Conservation (phyloP, 768 basidiomycete species). For the Leccinum longicurvipes region DNA sequence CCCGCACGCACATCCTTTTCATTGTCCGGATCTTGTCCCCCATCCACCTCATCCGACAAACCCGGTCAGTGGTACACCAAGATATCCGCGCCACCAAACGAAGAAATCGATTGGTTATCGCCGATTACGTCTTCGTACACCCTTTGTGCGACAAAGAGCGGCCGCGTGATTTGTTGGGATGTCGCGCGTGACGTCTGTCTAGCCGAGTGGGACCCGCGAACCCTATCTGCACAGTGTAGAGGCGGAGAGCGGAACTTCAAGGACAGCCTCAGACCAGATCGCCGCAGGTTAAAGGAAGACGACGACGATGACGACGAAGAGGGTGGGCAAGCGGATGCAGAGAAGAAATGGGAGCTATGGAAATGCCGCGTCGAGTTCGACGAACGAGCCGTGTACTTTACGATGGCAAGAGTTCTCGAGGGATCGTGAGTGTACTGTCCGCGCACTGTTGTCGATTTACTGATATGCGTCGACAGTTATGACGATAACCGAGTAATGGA, state of each 20-base stretch:
- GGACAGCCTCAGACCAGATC: slow-evolving; percentile 7
- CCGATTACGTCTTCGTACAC: slow-evolving; percentile 75
- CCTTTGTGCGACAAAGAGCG: slow-evolving; percentile 73
- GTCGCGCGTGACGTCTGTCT: slow-evolving; percentile 57
- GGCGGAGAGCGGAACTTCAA: slow-evolving; percentile 5
- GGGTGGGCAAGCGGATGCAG: slow-evolving; percentile 7
- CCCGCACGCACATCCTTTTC: slow-evolving; percentile 39
- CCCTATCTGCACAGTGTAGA: slow-evolving; percentile 12
- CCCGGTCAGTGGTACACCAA: slow-evolving; percentile 58
- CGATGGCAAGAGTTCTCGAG: slow-evolving; percentile 63
- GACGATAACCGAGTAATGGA: slow-evolving; percentile 66
- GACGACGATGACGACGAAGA: slow-evolving; percentile 13
- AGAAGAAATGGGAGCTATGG: slow-evolving; percentile 66
- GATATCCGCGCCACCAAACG: slow-evolving; percentile 60
- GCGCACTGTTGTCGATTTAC: not conserved
- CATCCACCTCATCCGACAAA: slow-evolving; percentile 26
- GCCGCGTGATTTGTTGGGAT: slow-evolving; percentile 77
- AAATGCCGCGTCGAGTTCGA: slow-evolving; percentile 78
- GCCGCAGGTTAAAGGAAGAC: slow-evolving; percentile 7
- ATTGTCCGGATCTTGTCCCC: slow-evolving; percentile 14
- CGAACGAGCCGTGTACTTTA: slow-evolving; percentile 66
- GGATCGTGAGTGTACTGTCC: slow-evolving; percentile 40
- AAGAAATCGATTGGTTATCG: slow-evolving; percentile 75
- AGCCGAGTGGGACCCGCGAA: slow-evolving; percentile 63
- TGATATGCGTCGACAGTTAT: slow-evolving; percentile 35